Evolutionary conservation across 2,329 filamentous ascomycete species (phyloP), one percentile per base, ranked within the genome.

Genomic region (Botrytis paeoniae): DNA sequence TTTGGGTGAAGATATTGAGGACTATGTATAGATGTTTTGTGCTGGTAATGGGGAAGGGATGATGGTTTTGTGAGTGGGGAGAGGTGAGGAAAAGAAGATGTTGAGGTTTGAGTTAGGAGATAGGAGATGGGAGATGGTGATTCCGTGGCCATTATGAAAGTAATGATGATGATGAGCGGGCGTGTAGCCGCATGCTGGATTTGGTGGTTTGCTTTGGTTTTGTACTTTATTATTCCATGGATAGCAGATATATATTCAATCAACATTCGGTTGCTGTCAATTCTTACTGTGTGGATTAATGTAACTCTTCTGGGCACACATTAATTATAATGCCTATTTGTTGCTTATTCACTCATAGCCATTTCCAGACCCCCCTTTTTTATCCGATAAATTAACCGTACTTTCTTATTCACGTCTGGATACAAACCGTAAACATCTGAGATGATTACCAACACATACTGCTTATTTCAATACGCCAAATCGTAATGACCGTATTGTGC

Each of bases 301-400:
- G 32, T 2, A 20, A 14, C 8, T 12, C 2, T 3, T 29, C 4
- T 14, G 8, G 1, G 16, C 18, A 29, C 16, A 51, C 4, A n/a
- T 0, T 39, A 0, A 0, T 0, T n/a, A 7, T 6, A 12, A 29
- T 37, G 6, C 1, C 8, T 39, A 3, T 1, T 16, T 29, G 4
- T 54, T n/a, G 12, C 5, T 66, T 16, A 51, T 37, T 51, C 41
- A 54, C 35, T 18, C 32, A 18, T 14, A 6, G 6, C 12, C 45
- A 39, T 39, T 16, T 39, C 45, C n/a, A n/a, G n/a, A n/a, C n/a
- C n/a, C n/a, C 48, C 22, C 22, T 9, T 22, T 65, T n/a, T 20
- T 4, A 20, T 54, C 35, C 48, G 22, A 39, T 66, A 12, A 37
- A 20, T 54, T 66, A 32, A 22, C 61, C n/a, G 41, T 14, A n/a